phyloP scores from a whole-genome alignment of 192 early-diverging fungal genomes.

The Entomortierella parvispora region DNA sequence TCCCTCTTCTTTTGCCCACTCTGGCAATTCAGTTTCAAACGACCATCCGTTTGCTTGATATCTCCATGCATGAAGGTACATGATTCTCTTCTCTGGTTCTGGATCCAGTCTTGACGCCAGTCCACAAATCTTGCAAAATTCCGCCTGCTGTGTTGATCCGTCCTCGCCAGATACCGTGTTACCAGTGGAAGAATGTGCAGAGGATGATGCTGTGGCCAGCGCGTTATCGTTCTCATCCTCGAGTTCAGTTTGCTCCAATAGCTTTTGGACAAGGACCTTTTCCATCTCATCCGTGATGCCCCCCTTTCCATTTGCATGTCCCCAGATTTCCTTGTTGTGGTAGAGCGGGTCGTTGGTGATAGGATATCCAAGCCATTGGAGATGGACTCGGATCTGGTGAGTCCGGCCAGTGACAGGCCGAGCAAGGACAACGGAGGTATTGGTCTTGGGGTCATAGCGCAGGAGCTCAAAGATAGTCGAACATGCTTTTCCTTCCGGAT shows the following conservation, averaged over 20 bases:
- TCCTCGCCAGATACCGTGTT: slow-evolving; percentile 8
- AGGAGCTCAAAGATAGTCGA: slow-evolving; percentile 80
- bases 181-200: slow-evolving; percentile 1
- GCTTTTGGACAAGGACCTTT: slow-evolving; percentile 37
- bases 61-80: slow-evolving; percentile 93
- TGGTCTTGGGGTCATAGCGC: slow-evolving; percentile 62
- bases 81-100: slow-evolving; percentile 74
- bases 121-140: slow-evolving; percentile 71
- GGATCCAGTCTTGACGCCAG: slow-evolving; percentile 72
- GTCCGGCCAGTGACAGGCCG: slow-evolving; percentile 92
- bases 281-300: slow-evolving; percentile 40
- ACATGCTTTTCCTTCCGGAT: slow-evolving; percentile 84
- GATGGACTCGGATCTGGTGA: slow-evolving; percentile 97
- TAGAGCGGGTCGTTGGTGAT: slow-evolving; percentile 98
- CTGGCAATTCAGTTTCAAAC: slow-evolving; percentile 82
- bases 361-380: slow-evolving; percentile 91
- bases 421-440: slow-evolving; percentile 80
- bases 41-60: slow-evolving; percentile 81
- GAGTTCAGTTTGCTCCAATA: slow-evolving; percentile 27
- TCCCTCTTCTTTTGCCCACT: slow-evolving; percentile 82
- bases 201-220: slow-evolving; percentile 3
- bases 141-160: slow-evolving; percentile 7
- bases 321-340: slow-evolving; percentile 79
- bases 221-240: slow-evolving; percentile 32
- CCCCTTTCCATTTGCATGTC: slow-evolving; percentile 64